These are phyloP conservation scores for Wickerhamomyces queroliae DNA, from an alignment of 805 yeast species.

Conservation along the genomic window DNA sequence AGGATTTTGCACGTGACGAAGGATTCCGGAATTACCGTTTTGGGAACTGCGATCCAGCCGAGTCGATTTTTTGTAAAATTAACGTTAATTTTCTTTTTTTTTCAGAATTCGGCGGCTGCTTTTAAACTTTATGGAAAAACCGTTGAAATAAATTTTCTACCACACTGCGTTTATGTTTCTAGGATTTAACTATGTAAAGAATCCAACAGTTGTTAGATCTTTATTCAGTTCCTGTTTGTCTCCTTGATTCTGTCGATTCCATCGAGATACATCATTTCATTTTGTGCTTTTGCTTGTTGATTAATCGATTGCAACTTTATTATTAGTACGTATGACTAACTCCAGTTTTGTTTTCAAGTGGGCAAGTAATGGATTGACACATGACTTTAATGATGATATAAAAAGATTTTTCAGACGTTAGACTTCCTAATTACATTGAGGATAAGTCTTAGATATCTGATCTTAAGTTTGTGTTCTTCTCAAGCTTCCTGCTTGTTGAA, in stretches of 20 bases:
- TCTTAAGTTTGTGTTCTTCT: background rate
- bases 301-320: slow-evolving; percentile 1
- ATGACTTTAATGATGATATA: slow-evolving; percentile 12
- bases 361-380: background rate
- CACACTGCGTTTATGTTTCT: background rate
- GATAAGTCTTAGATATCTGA: slow-evolving; percentile 19
- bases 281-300: background rate
- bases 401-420: slow-evolving; percentile 24
- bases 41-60: too few relatives aligned
- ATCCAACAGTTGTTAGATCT: background rate
- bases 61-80: slow-evolving; percentile 1
- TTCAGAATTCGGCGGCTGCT: background rate
- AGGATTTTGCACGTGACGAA: too few relatives aligned
- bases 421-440: slow-evolving; percentile 26
- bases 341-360: too few relatives aligned
- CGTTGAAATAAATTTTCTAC: background rate
- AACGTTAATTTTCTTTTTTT: background rate
- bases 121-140: background rate
- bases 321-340: too few relatives aligned
- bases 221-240: background rate
- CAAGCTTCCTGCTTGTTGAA: background rate
- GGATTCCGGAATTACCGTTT: too few relatives aligned
- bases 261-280: too few relatives aligned
- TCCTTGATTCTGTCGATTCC: background rate
- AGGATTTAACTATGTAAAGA: slow-evolving; percentile 1